Evolutionary conservation across 2,329 filamentous ascomycete species (phyloP), one percentile per base, ranked within the genome.

Genomic region (Ceratocystiopsis brevicomis): DNA sequence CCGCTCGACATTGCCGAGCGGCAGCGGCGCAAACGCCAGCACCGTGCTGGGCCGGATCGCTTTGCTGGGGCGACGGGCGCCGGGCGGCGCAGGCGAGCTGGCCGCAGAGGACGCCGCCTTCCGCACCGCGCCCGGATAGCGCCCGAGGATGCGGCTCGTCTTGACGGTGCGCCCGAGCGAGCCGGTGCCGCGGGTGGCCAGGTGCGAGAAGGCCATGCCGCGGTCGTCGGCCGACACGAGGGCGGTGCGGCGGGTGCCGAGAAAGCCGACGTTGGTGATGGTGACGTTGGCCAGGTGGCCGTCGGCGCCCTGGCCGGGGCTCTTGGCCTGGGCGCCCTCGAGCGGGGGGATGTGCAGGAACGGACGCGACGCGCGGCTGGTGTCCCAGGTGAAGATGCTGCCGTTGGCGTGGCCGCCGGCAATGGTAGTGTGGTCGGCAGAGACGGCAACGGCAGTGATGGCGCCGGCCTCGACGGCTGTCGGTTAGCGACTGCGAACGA

Each of bases 131-230:
- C 83, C 71, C 0, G 88, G 88, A 61, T 98, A 98, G 42, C 90
- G 75, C 8, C 92, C 90, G 6, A 98, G 64, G 47, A 98, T 87
- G 47, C 92, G 73, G 3, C 82, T 88, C 0, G 85, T 93, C 61
- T 85, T 94, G 39, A 98, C 81, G 0, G 76, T 79, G 45, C 90
- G 74, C 6, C 81, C 86, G 18, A 98, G 70, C 19, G 86, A 73
- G 4, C 90, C 90, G 35, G 92, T 79, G 2, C 90, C 92, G 53
- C 92, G 72, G 11, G 85, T 93, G 11, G 90, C 92, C 11, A 98
- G 71, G 60, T 98, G 92, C 3, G 90, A 95, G 58, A 98, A 98
- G 0, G 90, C 88, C 92, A 98, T 98, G 17, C 92, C 90, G 40
- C 76, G 76, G 53, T 93, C 83, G 59, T 98, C 87, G 3, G 90